Evolutionary conservation across 768 basidiomycete genomes (phyloP).

Genomic region (Terana coerulea): DNA sequence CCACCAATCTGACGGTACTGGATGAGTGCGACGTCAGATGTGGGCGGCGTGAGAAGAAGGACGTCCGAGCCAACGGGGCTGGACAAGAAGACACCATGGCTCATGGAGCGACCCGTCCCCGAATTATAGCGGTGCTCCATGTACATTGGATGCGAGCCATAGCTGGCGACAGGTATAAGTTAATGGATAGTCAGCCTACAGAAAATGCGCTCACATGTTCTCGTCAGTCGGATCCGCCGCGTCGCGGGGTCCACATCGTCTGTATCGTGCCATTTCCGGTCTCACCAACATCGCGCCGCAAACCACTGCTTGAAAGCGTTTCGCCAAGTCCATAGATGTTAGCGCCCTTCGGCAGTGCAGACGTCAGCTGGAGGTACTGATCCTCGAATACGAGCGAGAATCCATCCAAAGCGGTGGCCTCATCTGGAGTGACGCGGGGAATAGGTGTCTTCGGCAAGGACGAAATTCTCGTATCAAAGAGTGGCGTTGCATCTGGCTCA

Average conservation of each 20-base stretch:
- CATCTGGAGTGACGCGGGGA: conserved; percentile 41
- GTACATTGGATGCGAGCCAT: conserved; percentile 69
- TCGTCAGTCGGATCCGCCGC: conserved; percentile 60
- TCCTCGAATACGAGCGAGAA: conserved; percentile 77
- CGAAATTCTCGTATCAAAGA: conserved; percentile 67
- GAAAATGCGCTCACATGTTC: conserved; percentile 43
- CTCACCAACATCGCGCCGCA: conserved; percentile 54
- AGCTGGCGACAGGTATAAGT: conserved; percentile 40
- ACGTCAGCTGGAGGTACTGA: conserved; percentile 72
- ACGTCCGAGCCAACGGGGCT: conserved; percentile 74
- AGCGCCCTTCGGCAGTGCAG: conserved; percentile 57
- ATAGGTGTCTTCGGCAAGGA: conserved; percentile 62
- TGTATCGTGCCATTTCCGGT: conserved; percentile 55
- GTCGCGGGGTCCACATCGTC: conserved; percentile 63
- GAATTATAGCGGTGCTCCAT: conserved; percentile 64
- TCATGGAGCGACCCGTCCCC: conserved; percentile 44
- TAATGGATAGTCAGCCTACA: neutral
- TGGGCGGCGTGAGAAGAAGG: conserved; percentile 56
- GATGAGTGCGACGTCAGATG: conserved; percentile 51
- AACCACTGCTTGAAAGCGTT: conserved; percentile 63
- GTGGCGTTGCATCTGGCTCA: conserved; percentile 44
- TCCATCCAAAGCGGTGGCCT: conserved; percentile 45
- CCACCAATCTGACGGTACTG: conserved; percentile 76
- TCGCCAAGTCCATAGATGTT: conserved; percentile 83
- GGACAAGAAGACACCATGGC: conserved; percentile 76